Conservation (phyloP, 371 early-diverging fungal genomes). For the Saksenaea oblongispora region DNA sequence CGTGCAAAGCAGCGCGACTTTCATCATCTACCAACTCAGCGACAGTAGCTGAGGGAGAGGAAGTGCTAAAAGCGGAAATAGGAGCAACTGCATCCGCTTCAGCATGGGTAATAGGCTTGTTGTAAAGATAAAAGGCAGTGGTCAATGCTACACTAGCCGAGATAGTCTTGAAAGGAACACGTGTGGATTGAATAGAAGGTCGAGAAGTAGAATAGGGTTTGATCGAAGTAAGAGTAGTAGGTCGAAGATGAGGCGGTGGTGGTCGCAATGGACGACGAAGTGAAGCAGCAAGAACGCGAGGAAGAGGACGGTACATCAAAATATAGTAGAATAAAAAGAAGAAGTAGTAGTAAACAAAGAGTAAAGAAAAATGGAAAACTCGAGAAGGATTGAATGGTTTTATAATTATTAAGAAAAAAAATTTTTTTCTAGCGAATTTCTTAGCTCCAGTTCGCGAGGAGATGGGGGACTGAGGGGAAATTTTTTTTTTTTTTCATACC, state of each 20-base stretch:
- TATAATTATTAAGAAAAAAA: neutral
- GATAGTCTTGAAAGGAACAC: conserved; percentile 18
- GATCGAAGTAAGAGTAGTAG: neutral
- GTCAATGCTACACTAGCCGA: conserved; percentile 21
- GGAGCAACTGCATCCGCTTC: conserved; percentile 18
- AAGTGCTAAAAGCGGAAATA: conserved; percentile 32
- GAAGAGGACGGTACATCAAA: conserved; percentile 12
- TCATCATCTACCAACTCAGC: conserved; percentile 37
- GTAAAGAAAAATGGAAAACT: neutral
- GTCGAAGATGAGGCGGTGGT: neutral
- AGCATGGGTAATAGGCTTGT: conserved; percentile 9
- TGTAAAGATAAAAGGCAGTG: conserved; percentile 16
- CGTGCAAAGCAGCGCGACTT: conserved; percentile 51
- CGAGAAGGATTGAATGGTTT: neutral
- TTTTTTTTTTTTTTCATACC: conserved; percentile 9
- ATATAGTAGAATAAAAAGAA: no score
- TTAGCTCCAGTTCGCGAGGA: neutral
- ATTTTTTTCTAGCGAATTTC: conserved; percentile 1
- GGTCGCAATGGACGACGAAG: conserved; percentile 9
- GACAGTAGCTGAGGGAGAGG: conserved; percentile 24
- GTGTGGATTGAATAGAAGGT: conserved; percentile 4
- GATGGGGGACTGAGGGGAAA: conserved; percentile 9
- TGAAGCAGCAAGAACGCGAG: conserved; percentile 7
- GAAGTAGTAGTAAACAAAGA: neutral
- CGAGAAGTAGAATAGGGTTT: neutral